phyloP scores from a whole-genome alignment of 306 rosid genomes.

The Luffa acutangula region DNA sequence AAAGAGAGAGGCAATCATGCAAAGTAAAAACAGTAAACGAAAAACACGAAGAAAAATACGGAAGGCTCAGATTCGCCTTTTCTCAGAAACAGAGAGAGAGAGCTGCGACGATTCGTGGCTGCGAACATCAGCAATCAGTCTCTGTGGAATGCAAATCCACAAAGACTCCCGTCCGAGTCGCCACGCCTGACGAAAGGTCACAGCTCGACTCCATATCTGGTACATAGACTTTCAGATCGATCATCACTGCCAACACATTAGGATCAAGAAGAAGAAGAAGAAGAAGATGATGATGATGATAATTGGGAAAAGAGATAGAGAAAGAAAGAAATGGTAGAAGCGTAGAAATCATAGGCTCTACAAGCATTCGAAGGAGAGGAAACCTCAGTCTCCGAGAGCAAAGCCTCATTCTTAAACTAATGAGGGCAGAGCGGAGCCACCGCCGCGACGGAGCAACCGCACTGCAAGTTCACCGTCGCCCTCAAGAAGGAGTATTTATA shows the following conservation, averaged over 20 bases:
- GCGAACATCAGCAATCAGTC: constrained; percentile 7
- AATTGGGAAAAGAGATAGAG: not conserved
- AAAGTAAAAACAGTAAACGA: no score
- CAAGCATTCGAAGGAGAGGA: constrained; percentile 20
- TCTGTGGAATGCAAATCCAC: not conserved
- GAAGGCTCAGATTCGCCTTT: constrained; percentile 49
- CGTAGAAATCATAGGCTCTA: constrained; percentile 25
- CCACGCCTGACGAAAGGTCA: constrained; percentile 27
- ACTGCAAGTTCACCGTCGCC: not conserved
- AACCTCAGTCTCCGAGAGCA: constrained; percentile 18
- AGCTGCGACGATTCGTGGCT: constrained; percentile 19
- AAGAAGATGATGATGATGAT: not conserved
- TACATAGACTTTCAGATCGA: not conserved
- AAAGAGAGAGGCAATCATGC: no score
- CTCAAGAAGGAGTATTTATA: not conserved
- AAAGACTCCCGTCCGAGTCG: constrained; percentile 8
- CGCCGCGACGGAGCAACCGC: not conserved
- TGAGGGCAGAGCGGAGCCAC: not conserved
- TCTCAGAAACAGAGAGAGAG: constrained; percentile 18
- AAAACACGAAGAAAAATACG: no score
- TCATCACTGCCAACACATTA: constrained; percentile 27
- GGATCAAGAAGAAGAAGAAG: constrained; percentile 8
- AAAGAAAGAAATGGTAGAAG: not conserved
- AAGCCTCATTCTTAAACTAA: constrained; percentile 34
- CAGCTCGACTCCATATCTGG: constrained; percentile 13